Percentiles rank a stretch among this genome's conserved stretches.
These are phyloP conservation scores for Trichophyton verrucosum DNA, from an alignment of 2,329 filamentous ascomycete species.

Conservation along the genomic window DNA sequence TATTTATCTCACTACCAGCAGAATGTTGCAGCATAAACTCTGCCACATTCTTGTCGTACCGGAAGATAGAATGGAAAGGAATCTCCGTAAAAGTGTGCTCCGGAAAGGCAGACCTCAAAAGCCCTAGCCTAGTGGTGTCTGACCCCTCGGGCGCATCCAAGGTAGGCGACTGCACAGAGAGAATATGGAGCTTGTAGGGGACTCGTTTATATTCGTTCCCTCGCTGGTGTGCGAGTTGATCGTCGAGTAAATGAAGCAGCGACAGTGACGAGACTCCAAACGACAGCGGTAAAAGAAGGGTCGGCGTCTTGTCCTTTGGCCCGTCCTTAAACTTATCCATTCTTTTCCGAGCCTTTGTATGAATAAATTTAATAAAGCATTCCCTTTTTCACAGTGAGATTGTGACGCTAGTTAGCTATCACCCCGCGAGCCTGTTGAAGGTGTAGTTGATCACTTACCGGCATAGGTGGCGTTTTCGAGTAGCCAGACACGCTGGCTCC, in stretches of 20 bases:
- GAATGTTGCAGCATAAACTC: conserved; percentile 24
- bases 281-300: conserved; percentile 66
- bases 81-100: conserved; percentile 51
- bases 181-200: conserved; percentile 50
- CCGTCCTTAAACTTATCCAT: conserved; percentile 47
- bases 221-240: conserved; percentile 54
- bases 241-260: conserved; percentile 62
- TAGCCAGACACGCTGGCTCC: conserved; percentile 6
- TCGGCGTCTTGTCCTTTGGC: conserved; percentile 34
- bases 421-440: neutral
- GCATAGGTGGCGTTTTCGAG: conserved; percentile 12
- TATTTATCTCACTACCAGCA: conserved; percentile 18
- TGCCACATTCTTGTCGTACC: conserved; percentile 25
- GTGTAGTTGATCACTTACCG: conserved; percentile 8
- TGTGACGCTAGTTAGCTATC: neutral
- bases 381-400: conserved; percentile 32
- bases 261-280: conserved; percentile 69
- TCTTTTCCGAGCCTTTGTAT: conserved; percentile 68
- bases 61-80: conserved; percentile 52
- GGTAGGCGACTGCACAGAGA: conserved; percentile 32
- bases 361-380: conserved; percentile 69
- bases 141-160: conserved; percentile 16
- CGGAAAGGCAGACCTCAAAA: conserved; percentile 50
- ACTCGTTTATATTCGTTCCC: conserved; percentile 48
- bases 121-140: conserved; percentile 27